Base-by-base conservation (phyloP, 148 eudicot genomes). In the Heliamphora exappendiculata region DNA sequence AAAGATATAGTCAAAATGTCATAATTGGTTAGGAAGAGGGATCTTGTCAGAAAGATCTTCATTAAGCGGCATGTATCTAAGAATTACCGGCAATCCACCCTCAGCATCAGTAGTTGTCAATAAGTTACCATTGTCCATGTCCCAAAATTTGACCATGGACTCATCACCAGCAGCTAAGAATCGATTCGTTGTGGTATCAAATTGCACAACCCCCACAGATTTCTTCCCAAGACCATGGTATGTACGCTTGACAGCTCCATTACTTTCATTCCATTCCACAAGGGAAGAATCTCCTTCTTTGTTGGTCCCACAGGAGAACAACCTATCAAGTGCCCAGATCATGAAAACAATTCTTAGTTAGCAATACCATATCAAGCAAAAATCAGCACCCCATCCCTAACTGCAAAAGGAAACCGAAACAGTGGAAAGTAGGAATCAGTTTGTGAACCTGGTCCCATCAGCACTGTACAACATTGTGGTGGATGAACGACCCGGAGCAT, bases 251-350 rank as follows among this genome's bases (percentile, higher is more conserved):
- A 95, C 90, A 67, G 96, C 84, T 79, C 97, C 98, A 81, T 92
- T 93, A 81, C 91, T 88, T 86, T 92, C 98, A 84, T 92, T 89
- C 97, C 98, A 95, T 79, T 95, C 98, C 59, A 95, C 96, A 73
- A 95, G 86, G 80, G 78, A 91, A 33, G 98, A 95, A 75, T 95
- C 94, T 70, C 97, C 96, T 81, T 89, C 98, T 89, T 90, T 92
- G 81, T 84, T 94, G 29, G 97, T 90, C 78, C 98, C 97, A 74
- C 98, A 94, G 19, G 97, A 92, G 85, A 94, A 94, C 81, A 94
- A 84, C 86, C 98, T 93, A 79, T 73, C 75, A 62, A 63, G 31
- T 53, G 66, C 55, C 62, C 73, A 78, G 49, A 19, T 59, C 2
- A 75, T 45, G 59, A 47, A 14, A n/a, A 45, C 17, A 39, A 33